Base-by-base conservation (phyloP, 768 basidiomycete genomes). In the Boletus sensibilis region DNA sequence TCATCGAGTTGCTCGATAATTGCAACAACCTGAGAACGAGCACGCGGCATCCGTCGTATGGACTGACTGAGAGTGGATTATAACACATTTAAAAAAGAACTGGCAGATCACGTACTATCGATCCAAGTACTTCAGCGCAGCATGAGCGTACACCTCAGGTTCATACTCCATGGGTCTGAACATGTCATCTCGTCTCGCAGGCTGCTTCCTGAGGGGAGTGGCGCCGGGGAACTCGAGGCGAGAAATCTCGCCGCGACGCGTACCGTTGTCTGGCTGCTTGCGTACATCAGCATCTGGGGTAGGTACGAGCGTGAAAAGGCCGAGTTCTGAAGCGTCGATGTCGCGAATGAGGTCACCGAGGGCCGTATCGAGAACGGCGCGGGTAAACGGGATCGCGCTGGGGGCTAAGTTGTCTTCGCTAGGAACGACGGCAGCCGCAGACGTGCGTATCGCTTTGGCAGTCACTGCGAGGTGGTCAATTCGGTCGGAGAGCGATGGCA, bases 291-390 rank as follows among this genome's bases (percentile, higher is more conserved):
- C 64, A 33, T 77, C 77, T 35, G 62, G 70, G 39, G 67, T 71
- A 5, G 71, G 66, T 2, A 80, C 74, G 50, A 90, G 78, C 8
- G 79, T 83, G 72, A 92, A 91, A 25, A 92, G 82, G 37, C 90
- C 90, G 27, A 90, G 79, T 65, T 92, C 90, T 6, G 89, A 83
- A 10, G 85, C 76, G 60, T 92, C 89, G 57, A 86, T 77, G 64
- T 92, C 90, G 64, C 90, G 88, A 57, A 91, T 89, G 58, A 92
- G 82, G 64, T 91, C 86, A 41, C 85, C 85, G 10, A 92, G 79
- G 49, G 79, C 72, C 0, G 83, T 78, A 20, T 78, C 61, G 25
- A 92, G 82, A 10, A 90, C 80, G 4, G 90, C 88, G 50, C 68
- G 74, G 6, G 87, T 82, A 66, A 91, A 92, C 2, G 82, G 70